A percentile compares a stretch with the other conserved stretches of the same genome.
Evolutionary conservation across 2,329 filamentous ascomycete genomes (phyloP).

Genomic region (Emmonsia crescens): DNA sequence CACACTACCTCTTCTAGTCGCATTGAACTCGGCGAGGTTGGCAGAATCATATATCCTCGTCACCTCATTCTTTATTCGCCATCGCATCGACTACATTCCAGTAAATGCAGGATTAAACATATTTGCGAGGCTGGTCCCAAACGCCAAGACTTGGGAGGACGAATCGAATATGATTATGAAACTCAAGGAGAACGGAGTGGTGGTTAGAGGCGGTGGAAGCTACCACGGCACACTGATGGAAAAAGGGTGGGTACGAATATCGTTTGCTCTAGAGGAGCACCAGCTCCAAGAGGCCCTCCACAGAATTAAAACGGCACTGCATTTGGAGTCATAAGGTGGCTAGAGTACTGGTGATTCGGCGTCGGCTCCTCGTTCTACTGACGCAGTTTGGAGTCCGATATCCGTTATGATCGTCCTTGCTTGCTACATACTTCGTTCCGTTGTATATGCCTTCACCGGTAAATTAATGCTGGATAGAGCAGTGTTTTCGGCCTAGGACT

Average conservation of each 20-base stretch:
- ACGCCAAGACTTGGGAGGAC: constrained; percentile 18
- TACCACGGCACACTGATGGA: constrained; percentile 15
- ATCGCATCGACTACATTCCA: constrained; percentile 18
- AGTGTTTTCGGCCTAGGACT: neutral
- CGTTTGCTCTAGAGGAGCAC: constrained; percentile 15
- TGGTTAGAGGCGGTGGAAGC: constrained; percentile 14
- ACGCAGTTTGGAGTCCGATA: too few relatives aligned
- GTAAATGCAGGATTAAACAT: constrained; percentile 18
- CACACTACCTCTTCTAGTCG: constrained; percentile 14
- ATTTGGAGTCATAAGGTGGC: neutral
- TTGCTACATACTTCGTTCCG: neutral
- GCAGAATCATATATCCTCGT: constrained; percentile 16
- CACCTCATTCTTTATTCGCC: constrained; percentile 17
- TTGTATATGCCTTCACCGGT: neutral
- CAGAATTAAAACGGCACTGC: constrained; percentile 11
- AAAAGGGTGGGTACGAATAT: constrained; percentile 20
- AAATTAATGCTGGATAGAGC: neutral
- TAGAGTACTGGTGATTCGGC: neutral
- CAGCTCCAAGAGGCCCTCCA: constrained; percentile 14
- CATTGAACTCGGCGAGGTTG: constrained; percentile 17
- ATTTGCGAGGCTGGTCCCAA: constrained; percentile 15
- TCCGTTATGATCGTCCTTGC: neutral
- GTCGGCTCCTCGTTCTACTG: neutral
- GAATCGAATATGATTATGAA: constrained; percentile 13
- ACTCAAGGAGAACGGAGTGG: constrained; percentile 15